phyloP scores from a whole-genome alignment of 768 basidiomycete genomes.

The Psilocybe cyanescens region DNA sequence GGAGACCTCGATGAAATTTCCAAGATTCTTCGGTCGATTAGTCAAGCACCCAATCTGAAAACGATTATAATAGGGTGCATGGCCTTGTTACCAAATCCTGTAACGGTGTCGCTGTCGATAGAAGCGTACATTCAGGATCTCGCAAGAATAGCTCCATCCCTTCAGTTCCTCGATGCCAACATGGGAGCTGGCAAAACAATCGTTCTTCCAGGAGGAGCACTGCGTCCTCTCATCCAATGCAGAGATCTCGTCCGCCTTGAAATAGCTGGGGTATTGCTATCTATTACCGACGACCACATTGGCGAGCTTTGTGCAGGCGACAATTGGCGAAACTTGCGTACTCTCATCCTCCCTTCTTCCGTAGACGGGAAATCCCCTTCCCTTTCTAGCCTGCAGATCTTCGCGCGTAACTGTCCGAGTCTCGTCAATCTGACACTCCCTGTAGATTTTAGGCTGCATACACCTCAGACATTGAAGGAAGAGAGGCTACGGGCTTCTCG shows the following conservation, averaged over 20 bases:
- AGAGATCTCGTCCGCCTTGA: slow-evolving; percentile 1
- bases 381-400: slow-evolving; percentile 1
- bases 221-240: slow-evolving; percentile 1
- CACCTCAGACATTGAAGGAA: background rate
- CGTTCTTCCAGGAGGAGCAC: background rate
- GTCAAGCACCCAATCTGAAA: background rate
- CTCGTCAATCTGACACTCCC: slow-evolving; percentile 1
- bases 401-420: slow-evolving; percentile 9
- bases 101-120: background rate
- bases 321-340: slow-evolving; percentile 13
- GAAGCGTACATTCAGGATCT: background rate
- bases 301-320: slow-evolving; percentile 4
- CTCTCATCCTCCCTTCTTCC: slow-evolving; percentile 1
- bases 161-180: background rate
- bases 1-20: background rate
- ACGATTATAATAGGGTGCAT: background rate
- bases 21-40: slow-evolving; percentile 6
- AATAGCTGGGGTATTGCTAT: background rate
- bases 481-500: background rate
- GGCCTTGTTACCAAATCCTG: background rate
- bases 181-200: background rate
- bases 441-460: slow-evolving; percentile 8
- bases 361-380: slow-evolving; percentile 3
- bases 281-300: slow-evolving; percentile 9
- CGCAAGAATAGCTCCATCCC: background rate